phyloP scores from a whole-genome alignment of 2,329 filamentous ascomycete genomes.

The Trichoderma pleuroti region DNA sequence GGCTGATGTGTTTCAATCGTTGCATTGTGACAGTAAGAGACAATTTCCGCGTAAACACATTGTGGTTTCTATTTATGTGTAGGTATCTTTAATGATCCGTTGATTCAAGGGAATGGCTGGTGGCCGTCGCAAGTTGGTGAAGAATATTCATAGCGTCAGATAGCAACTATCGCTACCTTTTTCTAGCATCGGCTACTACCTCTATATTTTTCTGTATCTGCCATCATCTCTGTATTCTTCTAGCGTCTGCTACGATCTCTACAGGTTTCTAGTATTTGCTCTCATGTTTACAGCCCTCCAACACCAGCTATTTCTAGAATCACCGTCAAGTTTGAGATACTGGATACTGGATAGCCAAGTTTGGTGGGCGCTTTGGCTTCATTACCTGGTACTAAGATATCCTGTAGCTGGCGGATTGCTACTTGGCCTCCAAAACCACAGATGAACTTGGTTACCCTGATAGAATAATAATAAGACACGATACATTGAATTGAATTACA shows the following conservation, averaged over 20 bases:
- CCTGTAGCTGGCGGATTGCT: not conserved
- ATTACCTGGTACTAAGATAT: no score
- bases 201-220: no score
- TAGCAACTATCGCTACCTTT: no score
- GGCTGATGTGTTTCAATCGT: not conserved
- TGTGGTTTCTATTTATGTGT: not conserved
- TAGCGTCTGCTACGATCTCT: no score
- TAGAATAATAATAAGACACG: not conserved
- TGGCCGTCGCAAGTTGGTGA: not conserved
- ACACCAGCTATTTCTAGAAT: not conserved
- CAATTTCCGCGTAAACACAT: not conserved
- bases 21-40: not conserved
- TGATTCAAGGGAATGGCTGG: not conserved
- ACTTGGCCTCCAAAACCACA: not conserved
- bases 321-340: not conserved
- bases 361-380: not conserved
- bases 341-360: not conserved
- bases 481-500: not conserved
- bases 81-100: not conserved
- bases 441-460: not conserved
- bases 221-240: no score
- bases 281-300: no score
- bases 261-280: no score
- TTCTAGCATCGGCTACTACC: no score
- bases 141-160: not conserved